Conservation (phyloP, 306 rosid genomes). For the Ochetophila trinervis region DNA sequence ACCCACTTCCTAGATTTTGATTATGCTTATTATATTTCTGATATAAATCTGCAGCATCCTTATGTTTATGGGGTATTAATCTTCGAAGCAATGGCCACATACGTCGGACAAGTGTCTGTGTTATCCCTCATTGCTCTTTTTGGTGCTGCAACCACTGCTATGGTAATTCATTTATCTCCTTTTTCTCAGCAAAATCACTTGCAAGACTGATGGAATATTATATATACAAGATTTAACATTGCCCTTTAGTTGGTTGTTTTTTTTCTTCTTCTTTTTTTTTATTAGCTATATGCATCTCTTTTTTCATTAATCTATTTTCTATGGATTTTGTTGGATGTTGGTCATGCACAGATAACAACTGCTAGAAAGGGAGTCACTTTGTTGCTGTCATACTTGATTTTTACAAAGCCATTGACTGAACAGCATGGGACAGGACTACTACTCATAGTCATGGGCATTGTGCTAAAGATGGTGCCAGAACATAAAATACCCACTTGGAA, state of each 20-base stretch:
- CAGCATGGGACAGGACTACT: constrained; percentile 58
- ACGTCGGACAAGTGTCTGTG: constrained; percentile 87
- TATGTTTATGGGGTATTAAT: constrained; percentile 86
- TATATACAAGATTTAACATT: too few species aligned
- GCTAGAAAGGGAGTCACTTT: constrained; percentile 68
- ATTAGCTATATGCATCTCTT: too few species aligned
- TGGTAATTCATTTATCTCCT: constrained; percentile 52
- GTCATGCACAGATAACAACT: constrained; percentile 45
- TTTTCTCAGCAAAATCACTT: constrained; percentile 5
- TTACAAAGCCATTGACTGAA: constrained; percentile 66
- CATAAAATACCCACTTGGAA: constrained; percentile 20
- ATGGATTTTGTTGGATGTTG: background rate
- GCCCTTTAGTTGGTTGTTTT: too few species aligned
- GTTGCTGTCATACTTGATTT: constrained; percentile 55
- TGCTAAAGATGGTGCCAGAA: constrained; percentile 44
- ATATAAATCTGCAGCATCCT: constrained; percentile 58
- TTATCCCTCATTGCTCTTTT: constrained; percentile 88
- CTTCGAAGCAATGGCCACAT: constrained; percentile 94
- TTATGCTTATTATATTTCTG: background rate
- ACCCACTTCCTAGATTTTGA: background rate
- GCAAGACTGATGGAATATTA: too few species aligned
- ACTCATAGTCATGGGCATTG: constrained; percentile 55
- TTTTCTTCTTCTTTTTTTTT: too few species aligned
- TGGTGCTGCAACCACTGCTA: constrained; percentile 96
- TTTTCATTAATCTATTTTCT: too few species aligned